Evolutionary conservation across 176 grass and related monocot species (phyloP), one percentile per base, ranked within the genome.

Genomic region (Musa beccarii): DNA sequence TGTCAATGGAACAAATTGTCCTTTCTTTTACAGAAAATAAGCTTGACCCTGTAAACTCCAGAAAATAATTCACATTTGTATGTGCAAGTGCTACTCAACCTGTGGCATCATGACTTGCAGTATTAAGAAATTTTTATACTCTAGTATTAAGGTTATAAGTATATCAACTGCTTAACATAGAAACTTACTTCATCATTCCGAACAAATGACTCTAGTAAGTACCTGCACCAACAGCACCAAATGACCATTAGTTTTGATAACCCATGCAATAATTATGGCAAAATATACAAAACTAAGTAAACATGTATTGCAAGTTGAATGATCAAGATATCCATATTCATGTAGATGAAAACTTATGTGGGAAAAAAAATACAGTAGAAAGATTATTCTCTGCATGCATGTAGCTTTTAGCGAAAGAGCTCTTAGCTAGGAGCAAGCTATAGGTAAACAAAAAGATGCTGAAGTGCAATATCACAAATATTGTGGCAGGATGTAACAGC

Each of bases 141-240:
- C 29, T 43, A 43, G 34, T 43, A 43, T 43, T 43, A 43, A 43
- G 3, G 34, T 43, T 43, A 43, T 43, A 43, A 43, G 4, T 34
- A 43, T 43, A 43, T 43, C 34, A 43, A 43, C 4, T 43, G 34
- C 0, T 43, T 43, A 43, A 43, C 34, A 43, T 6, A 54, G 34
- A 26, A 77, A 85, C 77, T 71, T 78, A 85, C 83, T 75, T 85
- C 78, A 66, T 76, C 73, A 73, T 57, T 81, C 59, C 83, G 72
- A 15, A 81, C 50, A 75, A 66, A 26, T 16, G 73, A 85, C 72
- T 85, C 72, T n/a, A 63, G 72, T 56, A 81, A 19, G 24, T 71
- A 77, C 73, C 83, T 85, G 72, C 62, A 81, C 63, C 62, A 70
- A 71, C 24, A 80, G 16, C 71, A 82, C 54, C 50, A 29, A 77